These are phyloP conservation scores for Apiotrichum veenhuisii DNA, from an alignment of 1,284 basidiomycete genomes.

Conservation along the genomic window DNA sequence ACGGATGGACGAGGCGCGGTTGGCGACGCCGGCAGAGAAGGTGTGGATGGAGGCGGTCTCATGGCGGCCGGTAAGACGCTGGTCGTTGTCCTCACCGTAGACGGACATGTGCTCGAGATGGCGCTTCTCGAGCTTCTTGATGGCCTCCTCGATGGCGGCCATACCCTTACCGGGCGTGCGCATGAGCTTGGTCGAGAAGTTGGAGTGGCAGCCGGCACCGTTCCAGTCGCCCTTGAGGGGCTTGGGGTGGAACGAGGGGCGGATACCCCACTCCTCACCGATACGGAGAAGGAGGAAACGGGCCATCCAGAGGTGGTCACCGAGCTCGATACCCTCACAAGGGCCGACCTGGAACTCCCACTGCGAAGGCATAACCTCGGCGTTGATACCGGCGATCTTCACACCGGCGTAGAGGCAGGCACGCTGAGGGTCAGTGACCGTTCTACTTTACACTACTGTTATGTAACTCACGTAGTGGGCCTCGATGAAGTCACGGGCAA, in stretches of 20 bases:
- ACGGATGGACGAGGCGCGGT: slow-evolving; percentile 83
- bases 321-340: slow-evolving; percentile 96
- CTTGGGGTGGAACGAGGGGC: slow-evolving; percentile 96
- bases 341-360: slow-evolving; percentile 99
- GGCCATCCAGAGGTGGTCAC: slow-evolving; percentile 97
- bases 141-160: slow-evolving; percentile 88
- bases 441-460: too few species aligned
- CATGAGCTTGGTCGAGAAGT: slow-evolving; percentile 89
- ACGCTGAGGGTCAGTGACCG: slow-evolving; percentile 28
- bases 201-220: slow-evolving; percentile 95
- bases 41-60: slow-evolving; percentile 93
- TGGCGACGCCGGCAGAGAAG: slow-evolving; percentile 94
- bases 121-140: slow-evolving; percentile 78
- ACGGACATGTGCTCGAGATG: slow-evolving; percentile 92
- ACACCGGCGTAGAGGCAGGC: slow-evolving; percentile 92
- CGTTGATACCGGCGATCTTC: slow-evolving; percentile 99
- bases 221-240: slow-evolving; percentile 98
- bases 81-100: slow-evolving; percentile 94
- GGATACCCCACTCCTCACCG: slow-evolving; percentile 97
- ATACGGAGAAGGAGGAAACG: slow-evolving; percentile 88
- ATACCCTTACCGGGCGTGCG: slow-evolving; percentile 84
- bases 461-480: slow-evolving; percentile 71
- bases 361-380: slow-evolving; percentile 99
- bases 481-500: slow-evolving; percentile 97
- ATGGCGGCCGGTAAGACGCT: slow-evolving; percentile 82